Conservation (phyloP, 2,329 filamentous ascomycete genomes). For the Aspergillus niger region DNA sequence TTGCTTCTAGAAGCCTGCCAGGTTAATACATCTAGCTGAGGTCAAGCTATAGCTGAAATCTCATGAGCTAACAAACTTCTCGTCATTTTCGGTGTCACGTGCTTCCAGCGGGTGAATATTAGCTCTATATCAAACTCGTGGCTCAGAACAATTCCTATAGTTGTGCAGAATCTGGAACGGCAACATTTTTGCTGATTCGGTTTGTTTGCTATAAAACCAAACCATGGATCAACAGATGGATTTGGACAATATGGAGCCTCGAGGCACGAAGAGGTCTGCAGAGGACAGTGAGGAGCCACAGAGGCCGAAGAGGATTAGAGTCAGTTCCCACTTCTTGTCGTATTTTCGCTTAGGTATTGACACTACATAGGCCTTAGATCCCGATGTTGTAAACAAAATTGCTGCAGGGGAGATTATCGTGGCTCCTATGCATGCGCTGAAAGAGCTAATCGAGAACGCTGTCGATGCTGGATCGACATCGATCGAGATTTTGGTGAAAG, state of each 20-base stretch:
- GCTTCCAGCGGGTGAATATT: background rate
- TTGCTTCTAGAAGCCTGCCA: background rate
- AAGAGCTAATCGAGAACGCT: conserved; percentile 95
- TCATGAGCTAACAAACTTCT: background rate
- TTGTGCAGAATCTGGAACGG: background rate
- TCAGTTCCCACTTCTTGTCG: conserved; percentile 12
- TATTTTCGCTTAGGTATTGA: conserved; percentile 16
- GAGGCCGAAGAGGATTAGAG: conserved; percentile 54
- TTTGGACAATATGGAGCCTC: conserved; percentile 38
- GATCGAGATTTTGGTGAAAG: conserved; percentile 88
- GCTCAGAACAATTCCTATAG: background rate
- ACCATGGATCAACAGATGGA: conserved; percentile 42
- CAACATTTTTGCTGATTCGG: background rate
- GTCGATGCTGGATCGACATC: conserved; percentile 95
- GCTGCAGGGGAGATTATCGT: conserved; percentile 98
- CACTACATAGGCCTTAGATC: conserved; percentile 71
- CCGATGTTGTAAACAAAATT: conserved; percentile 97
- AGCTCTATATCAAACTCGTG: background rate
- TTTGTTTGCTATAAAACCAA: background rate
- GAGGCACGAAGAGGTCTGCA: conserved; percentile 54
- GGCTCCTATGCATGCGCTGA: conserved; percentile 90
- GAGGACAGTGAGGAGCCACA: conserved; percentile 43
- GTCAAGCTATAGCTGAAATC: background rate
- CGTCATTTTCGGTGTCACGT: background rate
- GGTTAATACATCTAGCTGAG: background rate